A percentile compares a stretch with the other conserved stretches of the same genome.
These are phyloP conservation scores for Torulaspora maleeae DNA, from an alignment of 805 yeast genomes.

Conservation along the genomic window DNA sequence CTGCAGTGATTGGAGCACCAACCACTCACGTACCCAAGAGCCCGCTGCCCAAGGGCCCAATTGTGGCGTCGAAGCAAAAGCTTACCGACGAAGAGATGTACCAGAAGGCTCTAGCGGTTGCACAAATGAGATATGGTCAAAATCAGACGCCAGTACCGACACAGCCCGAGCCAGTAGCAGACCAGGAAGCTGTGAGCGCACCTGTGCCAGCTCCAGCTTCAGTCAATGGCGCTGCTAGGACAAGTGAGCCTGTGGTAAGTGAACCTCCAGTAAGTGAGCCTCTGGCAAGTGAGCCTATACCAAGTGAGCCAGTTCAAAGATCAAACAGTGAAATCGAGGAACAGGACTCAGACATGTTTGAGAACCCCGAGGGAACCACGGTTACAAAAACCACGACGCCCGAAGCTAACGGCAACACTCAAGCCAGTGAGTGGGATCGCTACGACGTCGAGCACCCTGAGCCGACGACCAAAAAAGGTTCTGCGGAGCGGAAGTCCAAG, in stretches of 20 bases:
- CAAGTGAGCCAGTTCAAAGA: neutral
- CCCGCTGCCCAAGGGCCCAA: neutral
- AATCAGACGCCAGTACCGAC: slow-evolving; percentile 6
- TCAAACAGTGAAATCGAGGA: slow-evolving; percentile 6
- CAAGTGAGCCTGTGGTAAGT: too few relatives aligned
- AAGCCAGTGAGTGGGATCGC: slow-evolving; percentile 3
- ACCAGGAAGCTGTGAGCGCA: neutral
- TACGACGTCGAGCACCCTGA: slow-evolving; percentile 1
- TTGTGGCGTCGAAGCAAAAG: slow-evolving; percentile 1
- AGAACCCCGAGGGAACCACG: slow-evolving; percentile 4
- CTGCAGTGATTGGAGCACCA: neutral
- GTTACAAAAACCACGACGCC: slow-evolving; percentile 10
- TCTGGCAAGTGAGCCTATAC: neutral
- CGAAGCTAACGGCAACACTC: slow-evolving; percentile 1
- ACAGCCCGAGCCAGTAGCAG: neutral
- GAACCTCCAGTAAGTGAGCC: neutral
- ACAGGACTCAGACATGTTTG: slow-evolving; percentile 8
- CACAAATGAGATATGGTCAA: slow-evolving; percentile 40
- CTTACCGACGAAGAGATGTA: slow-evolving; percentile 51
- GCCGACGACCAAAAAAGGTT: neutral
- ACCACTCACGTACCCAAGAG: neutral
- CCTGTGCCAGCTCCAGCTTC: neutral
- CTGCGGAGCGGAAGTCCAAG: slow-evolving; percentile 10
- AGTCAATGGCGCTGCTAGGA: too few relatives aligned
- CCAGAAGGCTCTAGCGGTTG: slow-evolving; percentile 52